Percentiles rank a stretch among this genome's conserved stretches.
Evolutionary conservation across 768 basidiomycete genomes (phyloP).

Genomic region (Rhodotorula graminis): DNA sequence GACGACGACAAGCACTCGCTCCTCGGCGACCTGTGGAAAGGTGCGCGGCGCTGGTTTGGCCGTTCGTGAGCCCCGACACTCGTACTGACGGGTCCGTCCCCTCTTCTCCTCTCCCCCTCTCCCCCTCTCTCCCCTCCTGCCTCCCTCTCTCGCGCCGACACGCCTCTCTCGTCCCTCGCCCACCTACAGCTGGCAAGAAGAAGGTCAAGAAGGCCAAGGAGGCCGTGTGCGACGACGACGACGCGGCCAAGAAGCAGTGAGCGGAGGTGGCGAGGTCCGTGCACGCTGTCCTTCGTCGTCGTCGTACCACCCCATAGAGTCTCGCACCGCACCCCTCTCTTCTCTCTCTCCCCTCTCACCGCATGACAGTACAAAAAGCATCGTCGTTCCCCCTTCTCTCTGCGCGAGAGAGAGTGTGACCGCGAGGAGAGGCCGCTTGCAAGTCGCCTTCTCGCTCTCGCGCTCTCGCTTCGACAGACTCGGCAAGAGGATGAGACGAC

Average conservation of each 20-base stretch:
- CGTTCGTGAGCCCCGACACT: not conserved
- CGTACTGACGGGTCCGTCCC: constrained; percentile 8
- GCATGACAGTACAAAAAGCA: no score
- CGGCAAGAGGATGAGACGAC: no score
- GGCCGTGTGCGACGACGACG: constrained; percentile 12
- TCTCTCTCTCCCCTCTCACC: no score
- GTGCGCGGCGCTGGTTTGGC: constrained; percentile 25
- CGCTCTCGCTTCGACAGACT: no score
- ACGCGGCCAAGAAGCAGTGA: not conserved
- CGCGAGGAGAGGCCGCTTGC: no score
- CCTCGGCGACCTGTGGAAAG: constrained; percentile 34
- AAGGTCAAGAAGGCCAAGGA: constrained; percentile 28
- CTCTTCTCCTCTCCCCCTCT: not conserved
- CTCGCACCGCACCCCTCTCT: no score
- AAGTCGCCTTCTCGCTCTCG: no score
- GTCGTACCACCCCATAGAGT: no score
- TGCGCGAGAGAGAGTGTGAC: no score
- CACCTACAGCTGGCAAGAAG: constrained; percentile 29
- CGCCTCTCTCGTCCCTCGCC: no score
- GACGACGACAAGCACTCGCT: constrained; percentile 10
- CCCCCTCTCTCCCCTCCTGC: not conserved
- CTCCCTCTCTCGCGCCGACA: not conserved
- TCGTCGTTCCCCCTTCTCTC: no score
- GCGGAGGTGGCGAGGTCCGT: not conserved
- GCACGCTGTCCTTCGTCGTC: no score